A percentile compares a stretch with the other conserved stretches of the same genome.
Conservation (phyloP, 2,329 filamentous ascomycete genomes). For the Aspergillus sp. region DNA sequence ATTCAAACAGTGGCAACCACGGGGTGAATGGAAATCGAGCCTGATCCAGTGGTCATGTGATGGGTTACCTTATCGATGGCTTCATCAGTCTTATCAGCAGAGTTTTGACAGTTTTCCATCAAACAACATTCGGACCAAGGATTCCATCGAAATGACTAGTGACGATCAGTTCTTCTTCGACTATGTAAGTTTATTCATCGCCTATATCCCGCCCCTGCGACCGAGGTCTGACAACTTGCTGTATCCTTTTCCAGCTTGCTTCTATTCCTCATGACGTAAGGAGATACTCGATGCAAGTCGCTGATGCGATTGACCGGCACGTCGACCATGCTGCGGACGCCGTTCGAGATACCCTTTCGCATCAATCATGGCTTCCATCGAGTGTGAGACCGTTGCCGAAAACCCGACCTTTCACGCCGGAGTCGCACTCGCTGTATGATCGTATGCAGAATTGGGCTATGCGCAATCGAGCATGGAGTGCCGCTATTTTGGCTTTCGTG, state of each 20-base stretch:
- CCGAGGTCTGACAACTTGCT: slow-evolving; percentile 14
- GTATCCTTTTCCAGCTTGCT: slow-evolving; percentile 46
- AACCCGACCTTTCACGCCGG: slow-evolving; percentile 21
- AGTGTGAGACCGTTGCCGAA: slow-evolving; percentile 58
- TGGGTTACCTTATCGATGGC: slow-evolving; percentile 8
- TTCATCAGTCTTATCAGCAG: slow-evolving; percentile 8
- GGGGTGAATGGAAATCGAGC: no score
- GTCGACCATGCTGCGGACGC: slow-evolving; percentile 73
- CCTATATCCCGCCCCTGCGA: neutral
- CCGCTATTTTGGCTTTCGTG: slow-evolving; percentile 68
- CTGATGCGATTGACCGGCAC: slow-evolving; percentile 76
- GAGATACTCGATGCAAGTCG: slow-evolving; percentile 69
- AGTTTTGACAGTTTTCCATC: neutral
- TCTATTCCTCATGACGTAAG: slow-evolving; percentile 65
- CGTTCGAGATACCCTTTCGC: slow-evolving; percentile 68
- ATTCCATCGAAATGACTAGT: slow-evolving; percentile 64
- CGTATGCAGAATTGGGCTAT: slow-evolving; percentile 69
- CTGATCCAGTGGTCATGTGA: slow-evolving; percentile 17
- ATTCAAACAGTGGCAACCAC: neutral
- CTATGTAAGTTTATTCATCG: slow-evolving; percentile 56
- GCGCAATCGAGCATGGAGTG: slow-evolving; percentile 71
- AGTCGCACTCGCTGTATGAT: slow-evolving; percentile 50
- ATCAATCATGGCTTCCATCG: slow-evolving; percentile 71
- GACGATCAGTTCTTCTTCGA: slow-evolving; percentile 78
- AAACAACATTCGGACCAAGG: neutral